Evolutionary conservation across 116 monocot species (phyloP), one percentile per base, ranked within the genome.

Genomic region (Posidonia oceanica): DNA sequence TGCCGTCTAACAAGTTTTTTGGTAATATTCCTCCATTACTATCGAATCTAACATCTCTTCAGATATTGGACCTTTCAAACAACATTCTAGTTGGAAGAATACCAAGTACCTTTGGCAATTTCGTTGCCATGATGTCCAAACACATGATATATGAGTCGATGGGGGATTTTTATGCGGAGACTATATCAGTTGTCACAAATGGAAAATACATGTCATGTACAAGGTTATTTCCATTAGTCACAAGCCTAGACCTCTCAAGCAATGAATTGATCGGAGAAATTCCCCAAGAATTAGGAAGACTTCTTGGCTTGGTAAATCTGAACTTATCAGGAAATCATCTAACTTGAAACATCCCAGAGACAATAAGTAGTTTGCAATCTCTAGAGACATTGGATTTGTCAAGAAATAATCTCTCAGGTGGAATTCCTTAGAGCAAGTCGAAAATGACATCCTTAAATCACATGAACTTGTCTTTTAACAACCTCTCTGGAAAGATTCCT

Each of bases 201-300:
- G 75, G 66, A 21, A 51, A 55, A 59, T 20, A 74, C 15, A 36
- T 52, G 15, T 4, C 14, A 2, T 79, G 69, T 38, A 61, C 39
- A 15, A 65, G 52, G 20, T 20, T 41, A 12, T 60, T 84, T 15
- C 66, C 63, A 53, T 64, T 75, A 14, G 23, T 84, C n/a, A 69
- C 41, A 39, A 74, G 63, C 69, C 69, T 87, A 0, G 82, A 86
- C 66, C 73, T 86, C 4, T 86, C 80, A 12, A 14, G 40, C 38
- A 86, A 86, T 63, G 44, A 23, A 2, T 69, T 87, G 0, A 51
- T 73, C 0, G 84, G 83, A 10, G 64, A 79, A 23, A 69, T 87
- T n/a, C 87, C 84, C 0, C 13, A 64, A 17, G 65, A 65, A 21
- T 14, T 87, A 4, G 39, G 61, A 21, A 20, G 48, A 3, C 75